Percentiles rank a stretch among this genome's conserved stretches.
These are phyloP conservation scores for Abrus pulchellus DNA, from an alignment of 306 rosid genomes.

Conservation along the genomic window DNA sequence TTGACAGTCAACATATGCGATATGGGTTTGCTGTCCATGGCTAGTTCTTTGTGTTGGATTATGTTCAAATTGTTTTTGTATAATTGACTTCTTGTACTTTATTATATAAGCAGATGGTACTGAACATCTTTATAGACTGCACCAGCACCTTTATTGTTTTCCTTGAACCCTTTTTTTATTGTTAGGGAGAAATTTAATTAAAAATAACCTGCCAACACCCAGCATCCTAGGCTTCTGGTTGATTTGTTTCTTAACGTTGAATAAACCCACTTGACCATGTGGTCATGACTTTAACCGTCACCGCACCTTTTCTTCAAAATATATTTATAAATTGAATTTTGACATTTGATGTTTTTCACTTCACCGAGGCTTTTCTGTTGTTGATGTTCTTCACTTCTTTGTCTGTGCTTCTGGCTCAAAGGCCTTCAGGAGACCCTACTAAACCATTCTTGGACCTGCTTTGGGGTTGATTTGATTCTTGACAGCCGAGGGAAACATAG, in stretches of 20 bases:
- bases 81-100: constrained; percentile 22
- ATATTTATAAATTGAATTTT: background rate
- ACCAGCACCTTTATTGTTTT: constrained; percentile 2
- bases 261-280: constrained; percentile 5
- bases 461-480: constrained; percentile 30
- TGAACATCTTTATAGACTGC: constrained; percentile 23
- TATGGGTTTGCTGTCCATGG: constrained; percentile 26
- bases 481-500: constrained; percentile 23
- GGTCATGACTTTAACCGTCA: constrained; percentile 16
- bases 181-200: background rate
- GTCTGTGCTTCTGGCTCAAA: background rate
- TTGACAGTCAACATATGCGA: constrained; percentile 15
- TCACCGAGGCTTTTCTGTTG: too few relatives aligned
- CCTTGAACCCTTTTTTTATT: constrained; percentile 27
- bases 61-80: constrained; percentile 1
- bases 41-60: constrained; percentile 12
- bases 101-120: background rate
- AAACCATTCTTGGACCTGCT: constrained; percentile 8
- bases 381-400: background rate
- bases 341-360: background rate
- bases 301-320: background rate
- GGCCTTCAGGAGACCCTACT: background rate
- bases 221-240: constrained; percentile 30
- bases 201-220: background rate
- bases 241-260: constrained; percentile 29